Evolutionary conservation across 805 yeast genomes (phyloP), one percentile per base, ranked within the genome.

Genomic region (Hanseniaspora clermontiae): DNA sequence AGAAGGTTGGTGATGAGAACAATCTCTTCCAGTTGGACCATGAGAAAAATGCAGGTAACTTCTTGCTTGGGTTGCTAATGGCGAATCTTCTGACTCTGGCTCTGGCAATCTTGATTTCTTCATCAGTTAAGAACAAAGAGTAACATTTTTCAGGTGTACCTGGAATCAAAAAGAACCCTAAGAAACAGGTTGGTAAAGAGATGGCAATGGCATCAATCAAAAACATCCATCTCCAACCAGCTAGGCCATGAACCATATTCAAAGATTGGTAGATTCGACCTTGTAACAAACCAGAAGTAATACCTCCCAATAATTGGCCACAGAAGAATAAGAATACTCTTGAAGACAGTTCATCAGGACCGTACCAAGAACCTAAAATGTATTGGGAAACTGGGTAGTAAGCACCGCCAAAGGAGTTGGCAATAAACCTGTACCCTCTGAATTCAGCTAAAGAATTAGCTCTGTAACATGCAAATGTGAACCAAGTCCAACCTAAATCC

Each of bases 341-440:
- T 58, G 86, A 73, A 51, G 79, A 70, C 31, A 81, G 70, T 66
- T 84, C 86, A 59, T 72, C 73, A 36, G 83, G 77, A 52, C 75
- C 74, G 63, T 80, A 79, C 82, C 81, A 81, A 34, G 78, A 72
- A 27, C 85, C 87, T 60, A 76, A 69, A 48, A 80, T 66, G 61
- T 78, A 81, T 61, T 81, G 84, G 57, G 80, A 72, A 20, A 79
- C 80, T 5, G 88, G 84, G 69, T 79, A 74, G 62, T 74, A 77
- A n/a, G 83, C 80, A 3, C 86, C 80, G 65, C 87, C 93, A 65
- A 81, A 80, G 0, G 79, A 77, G 42, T 85, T 90, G 58, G 84
- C 73, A 43, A 84, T 73, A 62, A 84, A 84, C 52, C 93, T 70
- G 45, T 81, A 68, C 1, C 78, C 87, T 65, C 80, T 77, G 40